phyloP scores from a whole-genome alignment of 805 yeast genomes.

The Saccharomycodes ludwigii region DNA sequence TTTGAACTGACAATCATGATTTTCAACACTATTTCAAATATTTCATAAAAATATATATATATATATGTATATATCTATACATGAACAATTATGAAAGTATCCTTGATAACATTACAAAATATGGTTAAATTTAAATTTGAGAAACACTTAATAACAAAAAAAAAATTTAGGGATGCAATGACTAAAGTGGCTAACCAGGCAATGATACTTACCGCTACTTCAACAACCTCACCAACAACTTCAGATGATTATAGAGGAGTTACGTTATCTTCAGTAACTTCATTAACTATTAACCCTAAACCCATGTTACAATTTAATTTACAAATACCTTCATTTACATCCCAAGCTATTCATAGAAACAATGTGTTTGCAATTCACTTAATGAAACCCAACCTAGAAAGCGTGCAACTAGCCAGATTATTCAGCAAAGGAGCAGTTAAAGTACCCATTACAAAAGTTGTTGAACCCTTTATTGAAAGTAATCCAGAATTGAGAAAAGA shows the following conservation, averaged over 20 bases:
- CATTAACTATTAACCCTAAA: conserved; percentile 63
- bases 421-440: conserved; percentile 47
- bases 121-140: conserved; percentile 8
- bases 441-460: conserved; percentile 15
- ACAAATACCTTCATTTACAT: conserved; percentile 77
- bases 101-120: too few relatives aligned
- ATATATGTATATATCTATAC: too few relatives aligned
- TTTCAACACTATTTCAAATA: too few relatives aligned
- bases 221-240: conserved; percentile 13
- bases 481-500: conserved; percentile 13
- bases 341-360: conserved; percentile 46
- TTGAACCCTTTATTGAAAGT: conserved; percentile 19
- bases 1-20: too few relatives aligned
- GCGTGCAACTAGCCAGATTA: conserved; percentile 48
- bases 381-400: conserved; percentile 43
- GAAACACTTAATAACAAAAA: conserved; percentile 11
- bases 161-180: conserved; percentile 29
- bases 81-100: too few relatives aligned
- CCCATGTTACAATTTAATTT: conserved; percentile 79
- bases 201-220: conserved; percentile 46
- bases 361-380: conserved; percentile 62
- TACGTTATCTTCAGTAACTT: conserved; percentile 77
- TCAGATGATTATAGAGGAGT: conserved; percentile 38
- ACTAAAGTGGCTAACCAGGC: conserved; percentile 38
- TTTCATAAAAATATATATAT: too few relatives aligned